These are phyloP conservation scores for Nemania serpens DNA, from an alignment of 2,329 filamentous ascomycete species.

Conservation along the genomic window DNA sequence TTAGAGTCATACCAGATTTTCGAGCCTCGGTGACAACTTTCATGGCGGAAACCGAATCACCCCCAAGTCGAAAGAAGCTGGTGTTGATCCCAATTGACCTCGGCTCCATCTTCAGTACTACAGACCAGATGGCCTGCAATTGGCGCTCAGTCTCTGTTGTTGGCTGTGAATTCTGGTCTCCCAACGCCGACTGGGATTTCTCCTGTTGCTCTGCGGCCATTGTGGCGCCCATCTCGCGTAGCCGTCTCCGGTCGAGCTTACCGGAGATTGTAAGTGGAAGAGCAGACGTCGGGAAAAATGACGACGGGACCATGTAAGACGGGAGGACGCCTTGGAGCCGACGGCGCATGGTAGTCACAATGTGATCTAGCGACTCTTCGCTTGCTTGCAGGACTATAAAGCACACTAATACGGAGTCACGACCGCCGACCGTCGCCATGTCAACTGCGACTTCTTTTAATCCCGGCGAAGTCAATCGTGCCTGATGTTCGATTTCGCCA, in stretches of 20 bases:
- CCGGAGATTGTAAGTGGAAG: constrained; percentile 26
- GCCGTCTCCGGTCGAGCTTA: constrained; percentile 25
- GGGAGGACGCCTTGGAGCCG: constrained; percentile 29
- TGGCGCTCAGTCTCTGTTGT: constrained; percentile 15
- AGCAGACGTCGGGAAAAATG: constrained; percentile 11
- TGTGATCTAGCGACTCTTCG: neutral
- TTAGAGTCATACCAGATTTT: constrained; percentile 4
- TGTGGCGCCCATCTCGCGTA: constrained; percentile 20
- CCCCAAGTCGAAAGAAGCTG: constrained; percentile 17
- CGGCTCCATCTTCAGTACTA: constrained; percentile 14
- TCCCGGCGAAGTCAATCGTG: constrained; percentile 12
- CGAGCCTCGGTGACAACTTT: constrained; percentile 15
- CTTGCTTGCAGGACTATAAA: constrained; percentile 5
- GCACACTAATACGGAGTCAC: neutral
- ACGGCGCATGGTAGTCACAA: constrained; percentile 35
- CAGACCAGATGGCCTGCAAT: constrained; percentile 17
- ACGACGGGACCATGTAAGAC: constrained; percentile 26
- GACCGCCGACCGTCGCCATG: constrained; percentile 2
- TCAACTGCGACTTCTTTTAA: constrained; percentile 35
- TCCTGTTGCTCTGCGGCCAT: constrained; percentile 2
- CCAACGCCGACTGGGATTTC: neutral
- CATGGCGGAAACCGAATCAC: constrained; percentile 26
- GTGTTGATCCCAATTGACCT: constrained; percentile 1
- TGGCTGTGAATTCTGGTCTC: neutral
- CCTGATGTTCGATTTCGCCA: constrained; percentile 24